These are phyloP conservation scores for Pluteus cervinus DNA, from an alignment of 768 basidiomycete genomes.

Conservation along the genomic window DNA sequence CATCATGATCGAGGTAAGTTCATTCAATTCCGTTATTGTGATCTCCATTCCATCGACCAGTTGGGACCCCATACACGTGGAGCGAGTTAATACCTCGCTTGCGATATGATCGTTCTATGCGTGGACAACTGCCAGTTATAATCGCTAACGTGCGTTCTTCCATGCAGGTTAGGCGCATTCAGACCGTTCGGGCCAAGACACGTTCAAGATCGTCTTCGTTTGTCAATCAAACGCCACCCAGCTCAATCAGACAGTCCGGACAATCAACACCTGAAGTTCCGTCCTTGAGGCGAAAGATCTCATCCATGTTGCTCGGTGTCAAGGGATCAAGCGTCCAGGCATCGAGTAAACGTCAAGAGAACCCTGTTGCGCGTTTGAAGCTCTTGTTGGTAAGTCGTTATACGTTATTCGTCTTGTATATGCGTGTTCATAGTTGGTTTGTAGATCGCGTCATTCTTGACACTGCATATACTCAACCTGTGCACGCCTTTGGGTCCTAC, in stretches of 20 bases:
- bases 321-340: slow-evolving; percentile 32
- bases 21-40: slow-evolving; percentile 9
- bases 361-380: slow-evolving; percentile 85
- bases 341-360: slow-evolving; percentile 47
- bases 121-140: not conserved
- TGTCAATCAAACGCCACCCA: no score
- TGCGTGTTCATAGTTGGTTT: slow-evolving; percentile 1
- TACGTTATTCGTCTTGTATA: not conserved
- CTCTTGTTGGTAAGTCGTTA: slow-evolving; percentile 64
- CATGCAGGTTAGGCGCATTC: slow-evolving; percentile 63
- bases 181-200: slow-evolving; percentile 44
- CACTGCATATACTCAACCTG: slow-evolving; percentile 87
- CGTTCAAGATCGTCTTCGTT: slow-evolving; percentile 28
- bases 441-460: slow-evolving; percentile 85
- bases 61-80: no score
- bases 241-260: slow-evolving; percentile 17
- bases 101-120: not conserved
- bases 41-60: slow-evolving; percentile 4
- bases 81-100: no score
- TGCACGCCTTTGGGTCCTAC: slow-evolving; percentile 79
- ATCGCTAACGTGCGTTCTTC: slow-evolving; percentile 9
- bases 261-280: slow-evolving; percentile 16
- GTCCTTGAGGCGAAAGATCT: slow-evolving; percentile 27
- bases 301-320: slow-evolving; percentile 21
- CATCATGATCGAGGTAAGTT: slow-evolving; percentile 89